Evolutionary conservation across 2,329 filamentous ascomycete genomes (phyloP), one percentile per base, ranked within the genome.

Genomic region (Hirsutella thompsonii): DNA sequence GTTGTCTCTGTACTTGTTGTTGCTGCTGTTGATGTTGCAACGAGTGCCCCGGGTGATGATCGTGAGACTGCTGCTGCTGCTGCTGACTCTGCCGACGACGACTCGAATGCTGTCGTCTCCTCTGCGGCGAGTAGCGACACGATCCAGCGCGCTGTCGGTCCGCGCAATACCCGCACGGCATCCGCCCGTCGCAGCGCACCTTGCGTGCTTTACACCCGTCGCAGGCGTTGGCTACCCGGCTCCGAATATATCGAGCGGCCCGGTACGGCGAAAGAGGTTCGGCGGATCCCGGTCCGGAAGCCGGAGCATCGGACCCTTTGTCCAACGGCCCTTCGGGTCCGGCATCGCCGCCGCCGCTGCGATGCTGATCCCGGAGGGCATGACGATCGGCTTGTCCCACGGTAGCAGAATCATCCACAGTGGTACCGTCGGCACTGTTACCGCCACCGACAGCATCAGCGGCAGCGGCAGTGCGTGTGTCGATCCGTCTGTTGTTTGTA

Each of bases 191-290:
- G 51, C 71, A 75, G 54, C 71, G 73, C 33, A 74, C 67, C 60
- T 74, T 74, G 41, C 69, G 64, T 10, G 64, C 60, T 48, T 74
- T 74, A 58, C 70, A 74, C 3, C 63, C 62, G 46, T 74, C 69
- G 53, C 71, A 74, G 35, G 71, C 71, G 45, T 72, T 72, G 42
- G 67, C 59, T 35, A 72, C 66, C 44, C 70, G 69, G 42, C 55
- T 61, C 8, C 39, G 39, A 20, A 40, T 19, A 26, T 36, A 40
- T 2, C 29, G 29, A 11, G 13, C 13, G 16, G 29, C 16, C 10
- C 13, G 13, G 29, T 4, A 10, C 14, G 28, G 14, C 10, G 26
- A 30, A 19, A 28, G 16, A 28, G 37, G 23, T 30, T 42, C 60
- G 61, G 45, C 63, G 55, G 47, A 10, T n/a, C 18, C 16, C 5